Percentiles rank a stretch among this genome's conserved stretches.
phyloP scores from a whole-genome alignment of 148 eudicot genomes.

The Rhododendron kiyosumense region DNA sequence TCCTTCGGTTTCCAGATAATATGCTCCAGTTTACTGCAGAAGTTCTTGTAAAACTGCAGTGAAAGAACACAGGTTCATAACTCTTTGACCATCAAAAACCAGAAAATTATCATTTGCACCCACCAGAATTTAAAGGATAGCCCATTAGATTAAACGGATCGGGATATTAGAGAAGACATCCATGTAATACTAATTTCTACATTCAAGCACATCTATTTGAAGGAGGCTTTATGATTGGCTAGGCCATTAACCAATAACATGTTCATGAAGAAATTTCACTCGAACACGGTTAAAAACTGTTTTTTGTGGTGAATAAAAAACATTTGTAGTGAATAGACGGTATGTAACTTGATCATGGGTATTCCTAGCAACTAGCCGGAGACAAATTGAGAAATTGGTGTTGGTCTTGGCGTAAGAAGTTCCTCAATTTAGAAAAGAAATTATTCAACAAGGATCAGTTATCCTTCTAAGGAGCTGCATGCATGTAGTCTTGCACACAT shows the following conservation, averaged over 20 bases:
- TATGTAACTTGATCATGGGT: not conserved
- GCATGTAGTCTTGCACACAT: not conserved
- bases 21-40: conserved; percentile 61
- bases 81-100: not conserved
- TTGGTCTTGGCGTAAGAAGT: not conserved
- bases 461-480: not conserved
- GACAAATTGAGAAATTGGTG: not conserved
- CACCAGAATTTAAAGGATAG: not conserved
- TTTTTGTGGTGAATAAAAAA: not conserved
- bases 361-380: not conserved
- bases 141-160: conserved; percentile 18
- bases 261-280: not conserved
- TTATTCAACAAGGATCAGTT: not conserved
- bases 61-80: not conserved
- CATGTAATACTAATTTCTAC: not conserved
- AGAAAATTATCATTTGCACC: not conserved
- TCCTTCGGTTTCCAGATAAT: conserved; percentile 79
- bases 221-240: not conserved
- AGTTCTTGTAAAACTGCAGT: conserved; percentile 90
- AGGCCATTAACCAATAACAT: not conserved
- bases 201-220: not conserved
- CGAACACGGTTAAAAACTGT: not conserved
- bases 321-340: not conserved
- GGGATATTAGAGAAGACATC: no score
- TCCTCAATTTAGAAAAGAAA: not conserved